Percentiles rank a stretch among this genome's conserved stretches.
phyloP scores from a whole-genome alignment of 768 basidiomycete genomes.

The Boletus pseudopeckii region DNA sequence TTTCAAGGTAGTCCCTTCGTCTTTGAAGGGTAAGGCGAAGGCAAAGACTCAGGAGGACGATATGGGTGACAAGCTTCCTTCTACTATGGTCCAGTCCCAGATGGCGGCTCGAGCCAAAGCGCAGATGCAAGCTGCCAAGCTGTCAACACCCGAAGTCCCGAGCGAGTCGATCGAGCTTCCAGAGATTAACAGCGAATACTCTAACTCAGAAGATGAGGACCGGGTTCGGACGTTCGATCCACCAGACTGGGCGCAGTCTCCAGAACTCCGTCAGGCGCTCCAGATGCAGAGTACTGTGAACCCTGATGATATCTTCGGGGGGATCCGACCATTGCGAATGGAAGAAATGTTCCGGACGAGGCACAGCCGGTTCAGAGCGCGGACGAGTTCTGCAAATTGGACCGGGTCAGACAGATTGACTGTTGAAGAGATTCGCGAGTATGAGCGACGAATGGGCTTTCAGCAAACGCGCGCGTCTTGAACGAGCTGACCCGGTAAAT shows the following conservation, averaged over 20 bases:
- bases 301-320: slow-evolving; percentile 90
- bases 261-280: slow-evolving; percentile 75
- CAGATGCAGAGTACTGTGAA: slow-evolving; percentile 82
- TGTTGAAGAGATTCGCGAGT: slow-evolving; percentile 78
- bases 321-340: slow-evolving; percentile 82
- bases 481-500: slow-evolving; percentile 1
- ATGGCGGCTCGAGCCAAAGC: slow-evolving; percentile 72
- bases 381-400: slow-evolving; percentile 97
- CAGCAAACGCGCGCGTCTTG: slow-evolving; percentile 31
- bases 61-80: slow-evolving; percentile 48
- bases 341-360: slow-evolving; percentile 86
- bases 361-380: slow-evolving; percentile 78
- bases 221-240: slow-evolving; percentile 68
- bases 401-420: slow-evolving; percentile 87
- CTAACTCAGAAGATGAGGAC: slow-evolving; percentile 91
- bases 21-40: slow-evolving; percentile 50
- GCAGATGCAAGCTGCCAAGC: slow-evolving; percentile 57
- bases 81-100: slow-evolving; percentile 59
- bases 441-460: slow-evolving; percentile 90
- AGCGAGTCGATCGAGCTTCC: slow-evolving; percentile 89
- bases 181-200: slow-evolving; percentile 96
- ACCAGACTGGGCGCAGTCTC: slow-evolving; percentile 90
- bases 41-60: slow-evolving; percentile 47
- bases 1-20: slow-evolving; percentile 35
- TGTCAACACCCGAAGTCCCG: slow-evolving; percentile 46